Base-by-base conservation (phyloP, 305 asterid genomes). In the Fraxinus sp. region DNA sequence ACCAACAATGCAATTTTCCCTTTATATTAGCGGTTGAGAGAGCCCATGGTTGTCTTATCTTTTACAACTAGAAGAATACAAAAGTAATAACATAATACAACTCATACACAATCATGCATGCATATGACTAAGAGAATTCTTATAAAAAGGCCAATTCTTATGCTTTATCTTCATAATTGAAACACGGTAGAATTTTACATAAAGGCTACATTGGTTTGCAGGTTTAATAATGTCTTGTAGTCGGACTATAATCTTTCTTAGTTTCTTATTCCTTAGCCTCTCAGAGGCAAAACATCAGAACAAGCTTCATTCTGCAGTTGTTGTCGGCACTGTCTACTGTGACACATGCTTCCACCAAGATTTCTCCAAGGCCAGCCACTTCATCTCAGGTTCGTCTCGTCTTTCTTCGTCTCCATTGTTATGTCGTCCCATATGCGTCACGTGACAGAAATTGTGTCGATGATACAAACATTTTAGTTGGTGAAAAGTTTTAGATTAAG, bases 241-340 rank as follows among this genome's bases (percentile, higher is more conserved):
- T 78, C 83, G 89, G 88, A 64, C 80, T 2, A 13, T 84, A 81
- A 33, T 89, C 74, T 80, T 90, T 68, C 85, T 91, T n/a, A 24
- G 77, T 80, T 71, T 85, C 74, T 49, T 88, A 32, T 76, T 83
- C 11, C 81, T 5, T 78, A 77, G 59, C 77, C 41, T 77, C 76
- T 86, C 90, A 5, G 94, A 88, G 57, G 90, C 91, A 68, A 88
- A 81, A 77, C 83, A 82, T 76, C 88, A 87, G 6, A 83, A 80
- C 83, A 90, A 84, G 83, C 77, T 64, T 83, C 84, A 91, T 76
- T 82, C 94, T 46, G 98, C 94, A 7, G 89, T 92, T 20, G 83
- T 95, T 71, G 89, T 89, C 22, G 99, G 99, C 76, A 89, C 91
- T 36, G 98, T 94, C 74, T 90, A 87, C 82, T 95, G 99, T 80